These are phyloP conservation scores for Penicillium polonicum DNA, from an alignment of 2,329 filamentous ascomycete genomes.

Conservation along the genomic window DNA sequence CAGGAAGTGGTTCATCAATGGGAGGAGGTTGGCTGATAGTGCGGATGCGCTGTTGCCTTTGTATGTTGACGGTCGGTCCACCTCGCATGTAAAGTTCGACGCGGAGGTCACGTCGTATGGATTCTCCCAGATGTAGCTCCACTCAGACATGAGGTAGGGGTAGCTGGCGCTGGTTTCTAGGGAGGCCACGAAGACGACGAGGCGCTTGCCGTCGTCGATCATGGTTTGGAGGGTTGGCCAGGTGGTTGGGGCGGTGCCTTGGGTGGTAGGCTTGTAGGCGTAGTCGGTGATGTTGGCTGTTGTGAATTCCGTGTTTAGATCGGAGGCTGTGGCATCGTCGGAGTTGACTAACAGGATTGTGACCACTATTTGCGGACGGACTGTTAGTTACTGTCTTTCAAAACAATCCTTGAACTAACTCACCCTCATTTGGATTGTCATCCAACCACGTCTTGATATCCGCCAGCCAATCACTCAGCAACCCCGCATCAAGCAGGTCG, in stretches of 20 bases:
- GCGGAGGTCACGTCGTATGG: constrained; percentile 62
- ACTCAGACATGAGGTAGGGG: constrained; percentile 47
- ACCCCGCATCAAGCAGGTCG: constrained; percentile 66
- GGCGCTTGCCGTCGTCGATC: constrained; percentile 62
- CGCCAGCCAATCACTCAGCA: constrained; percentile 62
- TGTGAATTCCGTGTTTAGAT: constrained; percentile 57
- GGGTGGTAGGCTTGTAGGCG: constrained; percentile 57
- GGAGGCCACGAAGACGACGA: constrained; percentile 68
- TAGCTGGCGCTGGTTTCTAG: constrained; percentile 36
- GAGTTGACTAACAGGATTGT: constrained; percentile 73
- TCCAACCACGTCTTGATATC: constrained; percentile 69
- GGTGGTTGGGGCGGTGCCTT: constrained; percentile 42
- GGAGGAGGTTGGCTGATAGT: constrained; percentile 59
- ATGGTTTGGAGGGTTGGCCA: constrained; percentile 74
- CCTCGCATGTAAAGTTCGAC: constrained; percentile 68
- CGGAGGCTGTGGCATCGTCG: constrained; percentile 55
- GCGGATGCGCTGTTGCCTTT: constrained; percentile 51
- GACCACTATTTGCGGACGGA: constrained; percentile 52
- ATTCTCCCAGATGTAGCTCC: constrained; percentile 66
- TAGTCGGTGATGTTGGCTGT: constrained; percentile 60
- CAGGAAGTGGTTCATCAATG: constrained; percentile 79
- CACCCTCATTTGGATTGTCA: constrained; percentile 63
- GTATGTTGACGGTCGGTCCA: constrained; percentile 62
- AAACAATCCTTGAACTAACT: not conserved
- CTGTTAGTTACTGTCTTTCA: not conserved